These are phyloP conservation scores for Yarrowia sp. DNA, from an alignment of 805 yeast species.

Conservation along the genomic window DNA sequence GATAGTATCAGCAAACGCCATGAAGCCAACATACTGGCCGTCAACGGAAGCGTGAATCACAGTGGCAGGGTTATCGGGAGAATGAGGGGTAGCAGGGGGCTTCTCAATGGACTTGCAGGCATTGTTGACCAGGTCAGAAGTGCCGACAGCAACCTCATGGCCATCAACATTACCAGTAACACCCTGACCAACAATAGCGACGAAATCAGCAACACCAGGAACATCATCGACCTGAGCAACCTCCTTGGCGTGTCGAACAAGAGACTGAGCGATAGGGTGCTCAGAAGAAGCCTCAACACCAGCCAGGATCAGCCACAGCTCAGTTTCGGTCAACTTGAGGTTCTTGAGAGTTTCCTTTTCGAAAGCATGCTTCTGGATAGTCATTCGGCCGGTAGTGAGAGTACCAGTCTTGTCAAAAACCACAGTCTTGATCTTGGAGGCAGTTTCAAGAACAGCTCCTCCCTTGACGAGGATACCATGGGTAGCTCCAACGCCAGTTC, in stretches of 20 bases:
- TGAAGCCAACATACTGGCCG: slow-evolving; percentile 63
- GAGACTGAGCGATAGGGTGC: slow-evolving; percentile 86
- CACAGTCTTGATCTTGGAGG: slow-evolving; percentile 67
- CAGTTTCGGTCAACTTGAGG: slow-evolving; percentile 41
- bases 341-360: slow-evolving; percentile 8
- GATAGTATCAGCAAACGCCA: slow-evolving; percentile 71
- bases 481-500: slow-evolving; percentile 93
- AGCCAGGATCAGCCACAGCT: slow-evolving; percentile 63
- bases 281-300: slow-evolving; percentile 74
- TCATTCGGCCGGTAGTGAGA: slow-evolving; percentile 83
- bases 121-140: slow-evolving; percentile 44
- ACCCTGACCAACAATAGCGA: slow-evolving; percentile 50
- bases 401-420: slow-evolving; percentile 98
- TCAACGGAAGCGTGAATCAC: slow-evolving; percentile 66
- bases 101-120: background rate
- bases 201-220: slow-evolving; percentile 43
- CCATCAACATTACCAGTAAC: slow-evolving; percentile 46
- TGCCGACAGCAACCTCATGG: slow-evolving; percentile 62
- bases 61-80: slow-evolving; percentile 49
- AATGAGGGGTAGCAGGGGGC: slow-evolving; percentile 5
- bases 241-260: slow-evolving; percentile 54
- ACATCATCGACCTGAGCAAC: slow-evolving; percentile 28
- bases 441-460: slow-evolving; percentile 83
- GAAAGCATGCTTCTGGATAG: slow-evolving; percentile 47
- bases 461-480: slow-evolving; percentile 92